Conservation (phyloP, 1,139 yeast species). For the Scheffersomyces segobiensis region DNA sequence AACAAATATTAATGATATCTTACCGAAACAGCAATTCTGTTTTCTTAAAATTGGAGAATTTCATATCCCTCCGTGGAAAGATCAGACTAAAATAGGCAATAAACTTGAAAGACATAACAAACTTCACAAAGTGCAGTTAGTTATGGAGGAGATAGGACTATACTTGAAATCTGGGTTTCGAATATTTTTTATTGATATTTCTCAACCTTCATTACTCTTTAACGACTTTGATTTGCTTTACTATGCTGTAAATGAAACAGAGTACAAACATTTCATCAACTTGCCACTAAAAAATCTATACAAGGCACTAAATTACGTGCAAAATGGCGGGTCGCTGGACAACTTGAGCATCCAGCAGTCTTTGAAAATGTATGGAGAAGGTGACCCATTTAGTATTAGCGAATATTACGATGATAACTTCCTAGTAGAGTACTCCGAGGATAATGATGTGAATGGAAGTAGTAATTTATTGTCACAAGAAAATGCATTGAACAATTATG, state of each 20-base stretch:
- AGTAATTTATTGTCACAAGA: not conserved
- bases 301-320: slow-evolving; percentile 40
- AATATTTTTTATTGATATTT: slow-evolving; percentile 58
- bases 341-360: slow-evolving; percentile 14
- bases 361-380: slow-evolving; percentile 23
- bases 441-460: not conserved
- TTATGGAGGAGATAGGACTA: slow-evolving; percentile 62
- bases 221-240: slow-evolving; percentile 46
- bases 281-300: slow-evolving; percentile 45
- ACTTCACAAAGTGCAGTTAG: slow-evolving; percentile 41
- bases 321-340: slow-evolving; percentile 26
- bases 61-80: slow-evolving; percentile 18
- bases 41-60: slow-evolving; percentile 56
- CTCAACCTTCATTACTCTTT: slow-evolving; percentile 43
- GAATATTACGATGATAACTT: slow-evolving; percentile 27
- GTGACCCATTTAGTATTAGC: slow-evolving; percentile 28
- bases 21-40: slow-evolving; percentile 55
- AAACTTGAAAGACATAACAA: slow-evolving; percentile 19
- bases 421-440: slow-evolving; percentile 1
- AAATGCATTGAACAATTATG: slow-evolving; percentile 16
- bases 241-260: slow-evolving; percentile 43
- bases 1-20: slow-evolving; percentile 54
- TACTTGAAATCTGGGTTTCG: slow-evolving; percentile 57
- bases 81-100: slow-evolving; percentile 1
- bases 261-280: slow-evolving; percentile 43